These are phyloP conservation scores for Lentinula sp. DNA, from an alignment of 768 basidiomycete genomes.

Conservation along the genomic window DNA sequence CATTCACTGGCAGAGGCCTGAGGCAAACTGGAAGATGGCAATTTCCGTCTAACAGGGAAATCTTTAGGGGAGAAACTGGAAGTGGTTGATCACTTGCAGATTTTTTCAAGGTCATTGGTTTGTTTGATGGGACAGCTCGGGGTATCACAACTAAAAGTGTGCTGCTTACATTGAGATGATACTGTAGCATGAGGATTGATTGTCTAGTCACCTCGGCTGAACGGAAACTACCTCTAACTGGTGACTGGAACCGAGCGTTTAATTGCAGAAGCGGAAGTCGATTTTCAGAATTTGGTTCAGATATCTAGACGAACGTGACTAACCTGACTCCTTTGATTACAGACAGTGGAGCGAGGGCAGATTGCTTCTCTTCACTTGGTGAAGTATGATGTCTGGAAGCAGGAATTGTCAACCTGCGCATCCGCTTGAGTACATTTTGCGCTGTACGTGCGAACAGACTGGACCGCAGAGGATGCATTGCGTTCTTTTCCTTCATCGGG, in stretches of 20 bases:
- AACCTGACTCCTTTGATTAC: not conserved
- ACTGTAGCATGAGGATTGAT: not conserved
- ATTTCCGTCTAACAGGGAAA: not conserved
- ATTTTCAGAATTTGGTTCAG: not conserved
- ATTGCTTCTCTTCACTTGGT: not conserved
- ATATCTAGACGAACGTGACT: not conserved
- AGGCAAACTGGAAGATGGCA: not conserved
- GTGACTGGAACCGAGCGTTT: not conserved
- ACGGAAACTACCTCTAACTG: too few relatives aligned
- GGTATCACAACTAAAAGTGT: not conserved
- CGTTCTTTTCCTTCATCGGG: not conserved
- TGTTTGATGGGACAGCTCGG: not conserved
- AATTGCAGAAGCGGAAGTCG: not conserved
- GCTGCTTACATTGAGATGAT: not conserved
- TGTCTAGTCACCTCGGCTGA: not conserved
- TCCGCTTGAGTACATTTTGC: not conserved
- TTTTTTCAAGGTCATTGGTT: not conserved
- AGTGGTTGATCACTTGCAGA: not conserved
- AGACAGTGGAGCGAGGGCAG: not conserved
- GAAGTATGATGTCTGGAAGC: not conserved
- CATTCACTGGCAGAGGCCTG: not conserved
- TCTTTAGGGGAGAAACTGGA: not conserved
- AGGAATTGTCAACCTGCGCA: not conserved
- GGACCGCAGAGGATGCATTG: not conserved
- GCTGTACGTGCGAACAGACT: not conserved